Base-by-base conservation (phyloP, 1,284 basidiomycete species). In the Moesziomyces antarcticus region DNA sequence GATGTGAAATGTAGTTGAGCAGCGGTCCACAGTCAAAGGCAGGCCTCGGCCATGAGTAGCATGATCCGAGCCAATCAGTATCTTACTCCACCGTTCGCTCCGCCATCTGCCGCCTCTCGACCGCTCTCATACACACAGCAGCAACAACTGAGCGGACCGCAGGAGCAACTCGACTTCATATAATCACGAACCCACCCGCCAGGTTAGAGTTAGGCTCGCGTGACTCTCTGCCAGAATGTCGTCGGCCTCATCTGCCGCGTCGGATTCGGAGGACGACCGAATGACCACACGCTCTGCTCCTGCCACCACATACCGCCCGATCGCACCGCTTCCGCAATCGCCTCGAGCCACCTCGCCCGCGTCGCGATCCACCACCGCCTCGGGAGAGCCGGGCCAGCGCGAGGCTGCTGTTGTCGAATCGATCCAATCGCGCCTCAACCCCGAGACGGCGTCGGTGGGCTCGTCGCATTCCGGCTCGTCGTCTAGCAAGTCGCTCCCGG, bases 261-360 rank as follows among this genome's bases (percentile, higher is more conserved):
- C 66, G 1, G 66, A 70, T 42, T 70, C 62, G 25, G 67, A 70
- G 20, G 72, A 74, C 41, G 72, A 74, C 22, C 62, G 66, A 49
- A 63, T 70, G 67, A 74, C 72, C 3, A 74, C 72, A 16, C 61
- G 67, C 8, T 74, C 72, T 3, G 72, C 72, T 3, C 72, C 72
- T 18, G 66, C 72, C 7, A 74, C 72, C 43, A 74, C 72, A n/a
- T 74, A 74, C 25, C 62, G 72, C 11, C 72, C 67, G 11, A 74
- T 74, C 24, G 72, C 66, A n/a, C 70, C 62, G 18, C 74, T 69
- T 44, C 74, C 66, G n/a, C 50, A 55, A 30, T 73, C 61, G 18
- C 74, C 64, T 37, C 65, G 66, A 24, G 49, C 57, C 37, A 64
- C 59, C 5, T 66, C 70, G 5, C 62, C 66, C 13, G 63, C 69